phyloP scores from a whole-genome alignment of 2,329 filamentous ascomycete genomes.

The Esteya vermicola region DNA sequence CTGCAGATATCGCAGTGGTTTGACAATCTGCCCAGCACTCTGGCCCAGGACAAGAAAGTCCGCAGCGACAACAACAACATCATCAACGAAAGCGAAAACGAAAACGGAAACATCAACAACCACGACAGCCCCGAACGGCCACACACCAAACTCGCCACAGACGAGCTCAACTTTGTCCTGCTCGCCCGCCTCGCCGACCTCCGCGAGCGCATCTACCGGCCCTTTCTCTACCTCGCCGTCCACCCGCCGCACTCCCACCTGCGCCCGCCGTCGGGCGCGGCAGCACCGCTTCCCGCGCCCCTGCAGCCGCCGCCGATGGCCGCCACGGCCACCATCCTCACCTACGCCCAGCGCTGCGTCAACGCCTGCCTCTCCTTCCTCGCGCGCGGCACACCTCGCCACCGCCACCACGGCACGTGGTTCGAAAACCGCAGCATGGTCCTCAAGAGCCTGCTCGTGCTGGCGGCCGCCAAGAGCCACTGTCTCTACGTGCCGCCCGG shows the following conservation, averaged over 20 bases:
- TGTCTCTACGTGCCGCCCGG: not conserved
- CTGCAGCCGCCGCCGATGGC: too few relatives aligned
- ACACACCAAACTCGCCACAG: not conserved
- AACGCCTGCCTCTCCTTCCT: not conserved
- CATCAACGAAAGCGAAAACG: too few relatives aligned
- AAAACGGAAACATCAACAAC: too few relatives aligned
- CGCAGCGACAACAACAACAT: too few relatives aligned
- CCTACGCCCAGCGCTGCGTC: not conserved
- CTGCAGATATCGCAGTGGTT: not conserved
- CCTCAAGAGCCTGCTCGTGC: not conserved
- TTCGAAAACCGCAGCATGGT: conserved; percentile 1
- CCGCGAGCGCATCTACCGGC: conserved; percentile 3
- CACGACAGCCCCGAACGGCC: not conserved
- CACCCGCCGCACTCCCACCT: not conserved
- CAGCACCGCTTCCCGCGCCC: too few relatives aligned
- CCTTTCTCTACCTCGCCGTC: conserved; percentile 1
- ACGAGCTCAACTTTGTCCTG: conserved; percentile 1
- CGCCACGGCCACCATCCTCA: not conserved
- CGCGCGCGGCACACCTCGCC: not conserved
- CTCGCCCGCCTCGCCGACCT: not conserved
- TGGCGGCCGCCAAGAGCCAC: not conserved
- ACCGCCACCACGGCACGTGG: conserved; percentile 3
- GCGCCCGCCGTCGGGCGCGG: too few relatives aligned
- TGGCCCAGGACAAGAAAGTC: too few relatives aligned
- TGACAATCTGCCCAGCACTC: not conserved